These are phyloP conservation scores for Boletus semigastroideus DNA, from an alignment of 1,284 basidiomycete species.

Conservation along the genomic window DNA sequence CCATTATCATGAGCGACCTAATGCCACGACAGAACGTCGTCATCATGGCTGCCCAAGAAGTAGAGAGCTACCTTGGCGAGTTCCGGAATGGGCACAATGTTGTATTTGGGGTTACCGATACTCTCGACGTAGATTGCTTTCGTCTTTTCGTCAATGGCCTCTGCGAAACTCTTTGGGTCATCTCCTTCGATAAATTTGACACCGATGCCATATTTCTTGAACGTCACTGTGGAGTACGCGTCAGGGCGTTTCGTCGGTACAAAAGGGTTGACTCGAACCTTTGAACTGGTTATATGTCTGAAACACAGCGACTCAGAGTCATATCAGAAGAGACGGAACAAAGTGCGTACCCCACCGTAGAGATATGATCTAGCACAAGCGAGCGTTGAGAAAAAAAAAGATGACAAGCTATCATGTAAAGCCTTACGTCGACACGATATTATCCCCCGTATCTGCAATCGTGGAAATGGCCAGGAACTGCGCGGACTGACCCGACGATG, in stretches of 20 bases:
- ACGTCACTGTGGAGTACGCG: slow-evolving; percentile 48
- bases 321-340: neutral
- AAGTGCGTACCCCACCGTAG: slow-evolving; percentile 60
- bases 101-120: slow-evolving; percentile 86
- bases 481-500: slow-evolving; percentile 78
- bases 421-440: slow-evolving; percentile 72
- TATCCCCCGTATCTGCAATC: slow-evolving; percentile 73
- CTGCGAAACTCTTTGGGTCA: slow-evolving; percentile 64
- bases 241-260: neutral
- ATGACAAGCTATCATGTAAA: neutral
- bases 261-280: slow-evolving; percentile 40
- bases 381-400: too few species aligned
- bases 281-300: slow-evolving; percentile 90
- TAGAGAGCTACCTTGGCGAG: slow-evolving; percentile 59
- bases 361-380: slow-evolving; percentile 47
- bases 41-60: neutral
- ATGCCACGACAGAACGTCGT: neutral
- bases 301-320: neutral
- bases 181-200: slow-evolving; percentile 74
- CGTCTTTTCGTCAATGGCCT: slow-evolving; percentile 76
- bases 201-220: slow-evolving; percentile 77
- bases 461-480: slow-evolving; percentile 77
- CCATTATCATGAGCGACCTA: slow-evolving; percentile 71
- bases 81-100: slow-evolving; percentile 69
- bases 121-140: slow-evolving; percentile 82